Evolutionary conservation across 257 asterid genomes (phyloP), one percentile per base, ranked within the genome.

Genomic region (Ilex aquifolium): DNA sequence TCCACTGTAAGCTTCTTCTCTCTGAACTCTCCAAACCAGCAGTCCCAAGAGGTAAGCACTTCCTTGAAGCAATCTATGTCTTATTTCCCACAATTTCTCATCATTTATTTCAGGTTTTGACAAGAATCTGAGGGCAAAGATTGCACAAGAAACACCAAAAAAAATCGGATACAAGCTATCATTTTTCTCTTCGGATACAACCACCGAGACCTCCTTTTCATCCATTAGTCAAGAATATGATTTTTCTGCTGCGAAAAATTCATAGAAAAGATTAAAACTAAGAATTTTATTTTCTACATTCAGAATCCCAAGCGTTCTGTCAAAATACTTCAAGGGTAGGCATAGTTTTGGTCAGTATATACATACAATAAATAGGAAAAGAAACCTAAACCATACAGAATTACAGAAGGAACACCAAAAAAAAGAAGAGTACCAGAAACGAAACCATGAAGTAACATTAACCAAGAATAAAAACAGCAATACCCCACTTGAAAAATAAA

Each of bases 131-230:
- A 86, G 86, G 9, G 95, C 95, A 29, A 69, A 81, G 59, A 83
- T 77, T 27, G 95, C 94, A 69, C 95, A 87, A 65, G 95, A 90
- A 75, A 83, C 83, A 40, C 95, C 85, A 57, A 85, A 90, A 51
- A 82, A 76, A 83, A 82, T 78, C 0, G 94, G 85, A 56, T 67
- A 82, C 49, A 82, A 77, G 62, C 79, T 72, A n/a, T 82, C 90
- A 3, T 55, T 62, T 31, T 71, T 74, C 40, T 74, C 83, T 55
- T 79, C 77, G n/a, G 79, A 75, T 63, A 63, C 29, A 49, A 61
- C 67, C 68, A 64, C 76, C 16, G 80, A 62, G 56, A 78, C 81
- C 67, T 73, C 81, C 72, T 80, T 79, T 44, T 71, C 88, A 60
- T 76, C 89, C 97, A 88, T 90, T 59, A 51, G 64, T 61, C 75